These are phyloP conservation scores for Auriculariales sp. DNA, from an alignment of 768 basidiomycete genomes.

Conservation along the genomic window DNA sequence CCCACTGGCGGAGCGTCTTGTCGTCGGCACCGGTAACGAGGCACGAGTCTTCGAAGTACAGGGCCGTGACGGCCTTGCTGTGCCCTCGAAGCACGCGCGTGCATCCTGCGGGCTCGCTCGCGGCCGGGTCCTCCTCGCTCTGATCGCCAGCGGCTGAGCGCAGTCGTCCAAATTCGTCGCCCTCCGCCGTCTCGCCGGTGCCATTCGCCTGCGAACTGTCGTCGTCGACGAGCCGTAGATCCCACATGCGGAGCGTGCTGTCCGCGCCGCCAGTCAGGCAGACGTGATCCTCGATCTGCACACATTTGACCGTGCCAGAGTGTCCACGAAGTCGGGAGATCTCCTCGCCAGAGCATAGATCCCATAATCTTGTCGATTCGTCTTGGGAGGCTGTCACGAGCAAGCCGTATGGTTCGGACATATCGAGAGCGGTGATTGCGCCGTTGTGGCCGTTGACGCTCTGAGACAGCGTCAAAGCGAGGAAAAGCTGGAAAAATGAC, in stretches of 20 bases:
- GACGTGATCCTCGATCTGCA: constrained; percentile 85
- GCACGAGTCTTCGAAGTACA: constrained; percentile 93
- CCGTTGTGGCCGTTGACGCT: constrained; percentile 69
- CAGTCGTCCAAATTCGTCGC: constrained; percentile 39
- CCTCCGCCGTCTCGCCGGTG: constrained; percentile 34
- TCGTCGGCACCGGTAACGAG: constrained; percentile 95
- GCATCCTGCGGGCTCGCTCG: constrained; percentile 37
- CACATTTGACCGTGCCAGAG: constrained; percentile 63
- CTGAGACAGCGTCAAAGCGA: constrained; percentile 22
- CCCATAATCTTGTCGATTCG: constrained; percentile 83
- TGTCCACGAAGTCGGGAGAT: constrained; percentile 78
- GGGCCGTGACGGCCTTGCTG: constrained; percentile 77
- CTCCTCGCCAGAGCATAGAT: constrained; percentile 78
- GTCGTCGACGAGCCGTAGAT: constrained; percentile 69
- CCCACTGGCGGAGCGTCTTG: constrained; percentile 98
- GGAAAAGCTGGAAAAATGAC: background rate
- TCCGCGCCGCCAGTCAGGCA: constrained; percentile 88
- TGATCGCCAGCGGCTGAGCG: constrained; percentile 54
- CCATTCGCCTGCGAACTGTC: constrained; percentile 32
- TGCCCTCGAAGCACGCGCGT: constrained; percentile 76
- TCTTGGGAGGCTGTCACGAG: constrained; percentile 84
- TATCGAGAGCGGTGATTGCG: constrained; percentile 80
- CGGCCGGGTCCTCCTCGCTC: constrained; percentile 10
- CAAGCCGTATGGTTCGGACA: constrained; percentile 92
- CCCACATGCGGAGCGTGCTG: constrained; percentile 78